A percentile compares a stretch with the other conserved stretches of the same genome.
Evolutionary conservation across 176 grass and related monocot genomes (phyloP).

Genomic region (Carex myosuroides): DNA sequence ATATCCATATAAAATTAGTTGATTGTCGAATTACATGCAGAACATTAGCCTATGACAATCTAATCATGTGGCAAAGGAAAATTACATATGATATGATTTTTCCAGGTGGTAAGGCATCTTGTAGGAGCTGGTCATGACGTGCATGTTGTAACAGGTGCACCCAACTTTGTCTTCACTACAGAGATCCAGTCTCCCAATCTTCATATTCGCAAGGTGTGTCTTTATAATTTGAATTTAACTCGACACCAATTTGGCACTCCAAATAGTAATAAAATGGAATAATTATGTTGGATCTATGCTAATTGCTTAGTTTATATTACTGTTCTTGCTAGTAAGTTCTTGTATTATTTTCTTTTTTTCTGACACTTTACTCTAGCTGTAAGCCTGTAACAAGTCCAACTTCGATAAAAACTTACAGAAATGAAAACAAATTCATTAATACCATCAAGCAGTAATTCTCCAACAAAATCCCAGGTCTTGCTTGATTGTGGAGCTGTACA

Average conservation of each 20-base stretch:
- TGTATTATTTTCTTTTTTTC: neutral
- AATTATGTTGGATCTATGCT: neutral
- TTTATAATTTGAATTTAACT: neutral
- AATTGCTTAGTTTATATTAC: neutral
- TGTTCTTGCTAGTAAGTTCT: neutral
- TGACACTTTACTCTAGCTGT: neutral
- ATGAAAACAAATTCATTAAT: neutral
- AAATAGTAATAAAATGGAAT: neutral
- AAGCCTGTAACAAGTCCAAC: neutral
- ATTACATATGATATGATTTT: neutral
- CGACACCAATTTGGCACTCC: neutral
- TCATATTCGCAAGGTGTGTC: slow-evolving; percentile 61
- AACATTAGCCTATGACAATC: neutral
- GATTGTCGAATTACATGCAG: neutral
- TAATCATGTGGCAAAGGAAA: neutral
- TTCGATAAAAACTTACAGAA: neutral
- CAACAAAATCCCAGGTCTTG: slow-evolving; percentile 44
- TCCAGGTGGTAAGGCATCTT: slow-evolving; percentile 88
- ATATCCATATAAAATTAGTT: neutral
- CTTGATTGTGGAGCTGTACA: slow-evolving; percentile 98
- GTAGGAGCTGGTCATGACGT: slow-evolving; percentile 79
- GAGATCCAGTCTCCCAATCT: slow-evolving; percentile 66
- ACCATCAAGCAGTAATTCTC: neutral
- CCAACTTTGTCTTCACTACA: slow-evolving; percentile 93
- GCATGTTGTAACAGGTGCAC: slow-evolving; percentile 80